phyloP scores from a whole-genome alignment of 1,139 yeast genomes.

The Spathaspora sp. region DNA sequence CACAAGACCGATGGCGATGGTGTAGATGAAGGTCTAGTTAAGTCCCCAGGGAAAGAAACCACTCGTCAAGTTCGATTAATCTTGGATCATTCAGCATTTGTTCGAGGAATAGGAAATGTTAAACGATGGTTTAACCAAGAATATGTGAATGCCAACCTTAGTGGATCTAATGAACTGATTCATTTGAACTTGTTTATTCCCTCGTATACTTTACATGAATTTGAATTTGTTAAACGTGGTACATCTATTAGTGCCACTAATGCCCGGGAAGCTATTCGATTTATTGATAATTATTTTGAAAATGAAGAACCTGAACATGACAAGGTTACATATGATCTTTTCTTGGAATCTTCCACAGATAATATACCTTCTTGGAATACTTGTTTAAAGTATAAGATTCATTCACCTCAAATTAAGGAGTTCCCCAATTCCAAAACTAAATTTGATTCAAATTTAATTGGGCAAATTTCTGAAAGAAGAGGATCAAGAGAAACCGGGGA shows the following conservation, averaged over 20 bases:
- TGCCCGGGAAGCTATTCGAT: slow-evolving; percentile 56
- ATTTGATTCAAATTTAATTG: slow-evolving; percentile 31
- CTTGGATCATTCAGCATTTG: slow-evolving; percentile 58
- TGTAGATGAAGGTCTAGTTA: slow-evolving; percentile 13
- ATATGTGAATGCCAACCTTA: slow-evolving; percentile 26
- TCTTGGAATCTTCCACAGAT: slow-evolving; percentile 39
- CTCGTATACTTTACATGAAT: slow-evolving; percentile 54
- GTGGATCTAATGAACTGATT: slow-evolving; percentile 18
- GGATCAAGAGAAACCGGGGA: background rate
- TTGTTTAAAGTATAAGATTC: slow-evolving; percentile 43
- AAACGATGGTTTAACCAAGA: slow-evolving; percentile 55
- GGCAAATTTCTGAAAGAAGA: slow-evolving; percentile 11
- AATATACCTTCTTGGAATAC: slow-evolving; percentile 51
- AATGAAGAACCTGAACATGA: slow-evolving; percentile 7
- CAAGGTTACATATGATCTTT: slow-evolving; percentile 19
- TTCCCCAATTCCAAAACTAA: slow-evolving; percentile 45
- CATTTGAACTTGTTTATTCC: slow-evolving; percentile 45
- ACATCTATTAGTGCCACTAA: slow-evolving; percentile 54
- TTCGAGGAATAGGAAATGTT: slow-evolving; percentile 59
- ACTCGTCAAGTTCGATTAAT: slow-evolving; percentile 29
- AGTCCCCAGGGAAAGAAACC: too few species aligned
- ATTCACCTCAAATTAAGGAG: slow-evolving; percentile 46
- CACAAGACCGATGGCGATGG: background rate
- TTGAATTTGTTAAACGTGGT: slow-evolving; percentile 55
- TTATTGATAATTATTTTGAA: slow-evolving; percentile 45